These are phyloP conservation scores for Thyridium curvatum DNA, from an alignment of 2,329 filamentous ascomycete genomes.

Conservation along the genomic window DNA sequence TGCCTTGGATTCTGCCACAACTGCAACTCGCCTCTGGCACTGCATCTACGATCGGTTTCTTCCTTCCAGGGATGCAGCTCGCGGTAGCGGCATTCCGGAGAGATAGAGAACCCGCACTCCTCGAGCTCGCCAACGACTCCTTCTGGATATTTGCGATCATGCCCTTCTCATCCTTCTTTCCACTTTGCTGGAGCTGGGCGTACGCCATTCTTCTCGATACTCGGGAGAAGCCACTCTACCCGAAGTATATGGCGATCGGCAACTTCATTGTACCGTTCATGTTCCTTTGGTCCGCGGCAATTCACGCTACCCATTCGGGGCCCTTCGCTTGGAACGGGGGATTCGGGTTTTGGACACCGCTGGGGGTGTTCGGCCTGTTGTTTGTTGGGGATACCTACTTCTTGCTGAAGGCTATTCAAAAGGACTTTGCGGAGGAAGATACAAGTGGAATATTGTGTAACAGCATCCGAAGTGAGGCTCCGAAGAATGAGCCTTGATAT, in stretches of 20 bases:
- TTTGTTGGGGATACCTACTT: too few relatives aligned
- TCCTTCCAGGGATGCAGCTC: slow-evolving; percentile 6
- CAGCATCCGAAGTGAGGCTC: too few relatives aligned
- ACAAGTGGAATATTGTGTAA: too few relatives aligned
- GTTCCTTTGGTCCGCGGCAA: slow-evolving; percentile 4
- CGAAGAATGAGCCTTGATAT: too few relatives aligned
- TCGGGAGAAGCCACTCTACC: slow-evolving; percentile 4
- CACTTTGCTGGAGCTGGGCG: slow-evolving; percentile 5
- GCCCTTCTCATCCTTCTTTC: slow-evolving; percentile 5
- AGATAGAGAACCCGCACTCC: slow-evolving; percentile 3
- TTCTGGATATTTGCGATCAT: slow-evolving; percentile 7
- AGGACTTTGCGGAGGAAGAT: too few relatives aligned
- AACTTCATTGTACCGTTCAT: slow-evolving; percentile 7
- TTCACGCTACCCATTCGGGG: too few relatives aligned
- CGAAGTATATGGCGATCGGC: slow-evolving; percentile 4
- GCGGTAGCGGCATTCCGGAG: slow-evolving; percentile 4
- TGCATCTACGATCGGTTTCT: slow-evolving; percentile 3
- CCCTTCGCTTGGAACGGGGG: too few relatives aligned
- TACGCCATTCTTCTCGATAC: slow-evolving; percentile 5
- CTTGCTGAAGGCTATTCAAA: too few relatives aligned
- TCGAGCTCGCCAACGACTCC: slow-evolving; percentile 2
- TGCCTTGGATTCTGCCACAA: slow-evolving; percentile 6
- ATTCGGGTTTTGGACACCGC: too few relatives aligned
- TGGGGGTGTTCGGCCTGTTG: too few relatives aligned
- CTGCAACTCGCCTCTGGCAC: slow-evolving; percentile 4